Evolutionary conservation across 306 rosid species (phyloP), one percentile per base, ranked within the genome.

Genomic region (Canavalia ensiformis): DNA sequence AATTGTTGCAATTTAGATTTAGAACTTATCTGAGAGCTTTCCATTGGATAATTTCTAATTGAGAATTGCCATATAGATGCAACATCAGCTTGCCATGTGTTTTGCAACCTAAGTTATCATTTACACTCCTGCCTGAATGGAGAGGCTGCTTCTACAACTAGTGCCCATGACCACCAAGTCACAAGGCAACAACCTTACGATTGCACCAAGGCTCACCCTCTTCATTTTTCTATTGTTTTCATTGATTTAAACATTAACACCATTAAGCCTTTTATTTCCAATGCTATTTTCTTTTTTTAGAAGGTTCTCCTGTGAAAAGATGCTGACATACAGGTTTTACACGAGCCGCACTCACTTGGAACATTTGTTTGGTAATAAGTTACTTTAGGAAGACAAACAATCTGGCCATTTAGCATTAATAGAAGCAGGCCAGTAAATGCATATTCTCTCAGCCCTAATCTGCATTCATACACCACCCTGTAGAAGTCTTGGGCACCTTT

Each of bases 321-420:
- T 52, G 7, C 28, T 52, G 28, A 52, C 59, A n/a, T 4, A 54
- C 8, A 4, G 2, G 59, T n/a, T 18, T 3, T 54, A 54, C 59
- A 54, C 18, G 59, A 54, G 59, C 59, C 18, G 59, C 30, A 30
- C 13, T 31, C 13, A 13, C 65, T 30, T 30, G 39, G n/a, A 30
- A 58, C 39, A 30, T 58, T 31, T 59, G 42, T 59, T 59, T 59
- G 7, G 4, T 59, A 59, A 11, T 9, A 18, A 25, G 3, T 18
- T 5, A 55, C 10, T 55, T 18, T 37, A 4, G 0, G 41, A 4
- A 44, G 2, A 10, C 1, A 49, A 44, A 44, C 18, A 31, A 31
- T 47, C 8, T 69, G 59, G 44, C 45, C 59, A 47, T 69, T 44
- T 68, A 45, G 34, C 55, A 28, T 28, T 4, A 68, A 68, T 68